Evolutionary conservation across 257 asterid species (phyloP).

Genomic region (Perilla frutescens): DNA sequence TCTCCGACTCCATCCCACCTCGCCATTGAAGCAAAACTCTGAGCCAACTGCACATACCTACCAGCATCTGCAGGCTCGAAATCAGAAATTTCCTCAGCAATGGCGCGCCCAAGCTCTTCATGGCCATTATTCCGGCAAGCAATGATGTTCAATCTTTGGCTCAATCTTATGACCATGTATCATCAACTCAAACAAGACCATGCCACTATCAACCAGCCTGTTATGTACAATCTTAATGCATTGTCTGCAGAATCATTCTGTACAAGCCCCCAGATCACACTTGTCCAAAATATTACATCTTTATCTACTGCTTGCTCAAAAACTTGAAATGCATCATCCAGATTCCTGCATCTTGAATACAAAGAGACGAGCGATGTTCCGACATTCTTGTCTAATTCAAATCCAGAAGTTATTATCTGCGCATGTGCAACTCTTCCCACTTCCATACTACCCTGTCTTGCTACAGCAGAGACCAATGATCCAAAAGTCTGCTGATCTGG

Average conservation of each 20-base stretch:
- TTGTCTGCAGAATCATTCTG: constrained; percentile 64
- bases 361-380: constrained; percentile 67
- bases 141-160: too few species aligned
- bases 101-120: constrained; percentile 49
- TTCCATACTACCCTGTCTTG: too few species aligned
- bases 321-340: constrained; percentile 56
- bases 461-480: too few species aligned
- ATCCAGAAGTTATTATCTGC: too few species aligned
- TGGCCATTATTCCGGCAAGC: constrained; percentile 47
- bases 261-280: constrained; percentile 23
- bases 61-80: constrained; percentile 68
- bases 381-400: constrained; percentile 37
- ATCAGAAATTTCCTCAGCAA: constrained; percentile 61
- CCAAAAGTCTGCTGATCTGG: constrained; percentile 66
- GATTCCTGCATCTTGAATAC: constrained; percentile 64
- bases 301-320: constrained; percentile 58
- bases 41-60: constrained; percentile 84
- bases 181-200: too few species aligned
- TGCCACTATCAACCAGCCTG: too few species aligned
- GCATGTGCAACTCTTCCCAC: too few species aligned
- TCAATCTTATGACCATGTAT: too few species aligned
- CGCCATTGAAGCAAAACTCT: constrained; percentile 71
- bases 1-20: constrained; percentile 89
- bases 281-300: constrained; percentile 48
- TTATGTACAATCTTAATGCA: too few species aligned